Percentiles rank a stretch among this genome's conserved stretches.
These are phyloP conservation scores for Cucurbita moschata DNA, from an alignment of 306 rosid genomes.

Conservation along the genomic window DNA sequence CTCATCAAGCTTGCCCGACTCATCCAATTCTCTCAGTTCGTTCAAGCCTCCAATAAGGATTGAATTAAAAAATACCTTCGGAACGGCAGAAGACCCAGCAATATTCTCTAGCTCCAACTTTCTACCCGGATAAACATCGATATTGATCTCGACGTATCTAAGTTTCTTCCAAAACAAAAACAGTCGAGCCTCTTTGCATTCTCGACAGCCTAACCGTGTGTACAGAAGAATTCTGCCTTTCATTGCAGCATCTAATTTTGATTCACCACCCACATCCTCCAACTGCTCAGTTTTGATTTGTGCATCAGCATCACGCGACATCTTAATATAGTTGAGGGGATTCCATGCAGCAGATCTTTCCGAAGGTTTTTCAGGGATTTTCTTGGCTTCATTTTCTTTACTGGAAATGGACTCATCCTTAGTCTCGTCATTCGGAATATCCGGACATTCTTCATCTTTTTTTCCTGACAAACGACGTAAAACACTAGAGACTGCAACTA, in stretches of 20 bases:
- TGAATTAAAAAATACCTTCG: slow-evolving; percentile 72
- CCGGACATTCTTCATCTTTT: slow-evolving; percentile 26
- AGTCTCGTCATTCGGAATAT: slow-evolving; percentile 18
- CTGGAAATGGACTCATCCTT: slow-evolving; percentile 23
- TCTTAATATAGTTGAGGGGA: slow-evolving; percentile 52
- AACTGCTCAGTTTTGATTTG: slow-evolving; percentile 26
- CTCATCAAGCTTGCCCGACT: slow-evolving; percentile 59
- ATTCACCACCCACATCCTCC: slow-evolving; percentile 21
- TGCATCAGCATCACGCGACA: slow-evolving; percentile 26
- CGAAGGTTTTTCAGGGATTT: slow-evolving; percentile 33
- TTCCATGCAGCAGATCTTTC: slow-evolving; percentile 50
- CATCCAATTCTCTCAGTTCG: slow-evolving; percentile 46
- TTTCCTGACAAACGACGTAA: slow-evolving; percentile 69
- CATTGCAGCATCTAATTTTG: slow-evolving; percentile 21
- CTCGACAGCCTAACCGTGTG: slow-evolving; percentile 65
- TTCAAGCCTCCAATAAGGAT: slow-evolving; percentile 63
- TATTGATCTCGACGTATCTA: slow-evolving; percentile 61
- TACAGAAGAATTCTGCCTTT: slow-evolving; percentile 70
- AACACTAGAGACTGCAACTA: slow-evolving; percentile 50
- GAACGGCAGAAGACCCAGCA: slow-evolving; percentile 60
- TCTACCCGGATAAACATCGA: slow-evolving; percentile 65
- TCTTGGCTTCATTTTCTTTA: slow-evolving; percentile 25
- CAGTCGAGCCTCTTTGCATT: slow-evolving; percentile 51
- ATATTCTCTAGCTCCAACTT: slow-evolving; percentile 61
- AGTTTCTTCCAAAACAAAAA: slow-evolving; percentile 55